A percentile compares a stretch with the other conserved stretches of the same genome.
Conservation (phyloP, 2,329 filamentous ascomycete genomes). For the Diaporthe ilicicola region DNA sequence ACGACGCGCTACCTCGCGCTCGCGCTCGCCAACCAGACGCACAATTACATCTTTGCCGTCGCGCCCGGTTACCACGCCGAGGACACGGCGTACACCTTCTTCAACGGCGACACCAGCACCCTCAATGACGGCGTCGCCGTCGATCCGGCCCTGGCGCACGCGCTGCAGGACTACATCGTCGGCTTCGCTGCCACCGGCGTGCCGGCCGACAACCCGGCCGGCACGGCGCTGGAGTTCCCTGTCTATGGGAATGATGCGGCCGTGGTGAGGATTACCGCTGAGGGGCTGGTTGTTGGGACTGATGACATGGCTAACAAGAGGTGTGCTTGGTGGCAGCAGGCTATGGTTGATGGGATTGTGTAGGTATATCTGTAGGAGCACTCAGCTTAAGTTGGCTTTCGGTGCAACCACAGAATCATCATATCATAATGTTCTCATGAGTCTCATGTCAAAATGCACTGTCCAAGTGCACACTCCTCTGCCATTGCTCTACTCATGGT, state of each 20-base stretch:
- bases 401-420: background rate
- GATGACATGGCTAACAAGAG: constrained; percentile 43
- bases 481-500: too few species aligned
- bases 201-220: constrained; percentile 38
- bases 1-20: constrained; percentile 59
- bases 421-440: background rate
- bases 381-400: background rate
- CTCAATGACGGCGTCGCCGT: constrained; percentile 38
- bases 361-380: background rate
- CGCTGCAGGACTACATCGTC: constrained; percentile 47
- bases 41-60: constrained; percentile 61
- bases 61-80: constrained; percentile 61
- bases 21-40: constrained; percentile 55
- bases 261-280: constrained; percentile 35
- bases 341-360: constrained; percentile 39
- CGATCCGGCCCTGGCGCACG: constrained; percentile 42
- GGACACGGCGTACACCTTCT: constrained; percentile 63
- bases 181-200: constrained; percentile 44
- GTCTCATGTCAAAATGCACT: background rate
- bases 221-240: constrained; percentile 35
- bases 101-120: constrained; percentile 47
- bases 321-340: constrained; percentile 45
- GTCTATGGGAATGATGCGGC: constrained; percentile 36
- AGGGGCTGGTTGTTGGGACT: constrained; percentile 29
- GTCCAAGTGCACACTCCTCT: background rate